Conservation (phyloP, 495 filamentous ascomycete genomes). For the Penicillium bovifimosum region DNA sequence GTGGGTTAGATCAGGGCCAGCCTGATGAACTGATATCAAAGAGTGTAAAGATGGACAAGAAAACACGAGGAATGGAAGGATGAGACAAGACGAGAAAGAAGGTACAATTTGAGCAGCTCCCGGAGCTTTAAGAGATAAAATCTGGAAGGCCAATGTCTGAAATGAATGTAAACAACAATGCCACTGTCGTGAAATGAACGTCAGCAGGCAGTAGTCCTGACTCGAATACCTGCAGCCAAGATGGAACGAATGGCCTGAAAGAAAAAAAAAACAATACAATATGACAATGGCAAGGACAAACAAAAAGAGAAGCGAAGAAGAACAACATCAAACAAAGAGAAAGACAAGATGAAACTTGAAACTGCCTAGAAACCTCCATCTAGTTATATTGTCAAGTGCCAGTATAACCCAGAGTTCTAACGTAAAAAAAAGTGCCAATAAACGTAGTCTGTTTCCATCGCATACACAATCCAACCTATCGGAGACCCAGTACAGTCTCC, state of each 20-base stretch:
- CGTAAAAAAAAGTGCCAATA: no score
- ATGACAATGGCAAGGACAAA: background rate
- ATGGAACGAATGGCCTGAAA: slow-evolving; percentile 11
- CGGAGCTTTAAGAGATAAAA: background rate
- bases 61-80: slow-evolving; percentile 12
- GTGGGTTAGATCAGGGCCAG: slow-evolving; percentile 9
- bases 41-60: slow-evolving; percentile 9
- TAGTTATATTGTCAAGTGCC: no score
- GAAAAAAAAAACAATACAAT: slow-evolving; percentile 11
- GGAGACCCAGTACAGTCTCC: background rate
- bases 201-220: slow-evolving; percentile 7
- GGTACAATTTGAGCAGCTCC: background rate
- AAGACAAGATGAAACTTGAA: slow-evolving; percentile 12
- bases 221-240: slow-evolving; percentile 17
- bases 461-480: background rate
- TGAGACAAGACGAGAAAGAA: slow-evolving; percentile 14
- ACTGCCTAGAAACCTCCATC: slow-evolving; percentile 9
- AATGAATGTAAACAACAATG: slow-evolving; percentile 1
- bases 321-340: slow-evolving; percentile 9
- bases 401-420: no score
- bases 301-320: background rate
- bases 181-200: slow-evolving; percentile 3
- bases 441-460: background rate
- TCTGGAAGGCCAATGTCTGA: background rate
- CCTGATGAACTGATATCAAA: slow-evolving; percentile 7